Evolutionary conservation across 495 filamentous ascomycete genomes (phyloP), one percentile per base, ranked within the genome.

Genomic region (Aspergillus egyptiacus): DNA sequence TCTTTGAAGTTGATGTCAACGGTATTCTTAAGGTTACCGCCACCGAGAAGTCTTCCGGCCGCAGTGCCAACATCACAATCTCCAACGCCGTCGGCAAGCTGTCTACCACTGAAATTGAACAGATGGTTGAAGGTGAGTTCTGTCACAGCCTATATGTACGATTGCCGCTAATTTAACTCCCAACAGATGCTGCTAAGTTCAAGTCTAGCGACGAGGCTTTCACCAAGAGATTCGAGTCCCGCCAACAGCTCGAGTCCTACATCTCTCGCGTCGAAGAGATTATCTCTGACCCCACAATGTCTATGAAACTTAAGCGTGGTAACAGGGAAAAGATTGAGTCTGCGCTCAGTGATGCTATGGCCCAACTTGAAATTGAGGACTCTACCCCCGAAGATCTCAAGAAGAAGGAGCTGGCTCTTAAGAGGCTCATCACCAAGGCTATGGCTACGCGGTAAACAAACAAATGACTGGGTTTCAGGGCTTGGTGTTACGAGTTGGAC

Each of bases 11-110:
- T 65, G 93, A 99, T 58, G 93, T 96, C 79, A 99, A 99, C 76
- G 93, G 93, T 84, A 97, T 99, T 70, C 85, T 99, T 63, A 99
- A 99, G 83, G 93, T 99, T 59, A 99, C 94, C 56, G 93, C 93
- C 55, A 96, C 90, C 31, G 93, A 99, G 79, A 99, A 99, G 85
- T 89, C 91, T 56, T 96, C 94, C 36, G 93, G 93, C 58, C 89
- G 94, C 61, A 91, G 80, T 62, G 93, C 93, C 69, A 99, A 99
- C 81, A 99, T 99, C 71, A 97, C 94, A 63, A 99, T 99, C 74
- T 91, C 89, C 67, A 99, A 99, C 81, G 95, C 93, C 50, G 93
- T 99, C 64, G 93, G 93, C 68, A 99, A 99, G 78, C 87, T 99
- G 46, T 95, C 89, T 35, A 86, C 86, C 46, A 73, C 74, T 50